phyloP scores from a whole-genome alignment of 768 basidiomycete species.

The Boletus speciosus region DNA sequence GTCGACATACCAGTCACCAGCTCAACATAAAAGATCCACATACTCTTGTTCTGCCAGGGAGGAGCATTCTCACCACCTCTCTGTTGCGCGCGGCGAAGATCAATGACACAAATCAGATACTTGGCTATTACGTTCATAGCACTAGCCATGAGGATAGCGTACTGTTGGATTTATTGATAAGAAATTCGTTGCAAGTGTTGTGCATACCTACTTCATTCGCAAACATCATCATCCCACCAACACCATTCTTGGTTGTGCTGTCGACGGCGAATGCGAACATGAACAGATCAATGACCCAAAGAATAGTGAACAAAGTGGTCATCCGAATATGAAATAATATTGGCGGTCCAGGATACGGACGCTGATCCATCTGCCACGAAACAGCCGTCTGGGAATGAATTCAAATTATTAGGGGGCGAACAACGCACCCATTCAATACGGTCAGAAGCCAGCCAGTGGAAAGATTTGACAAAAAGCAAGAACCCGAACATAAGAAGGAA shows the following conservation, averaged over 20 bases:
- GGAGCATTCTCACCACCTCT: conserved; percentile 83
- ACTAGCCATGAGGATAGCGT: conserved; percentile 83
- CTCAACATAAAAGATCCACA: conserved; percentile 95
- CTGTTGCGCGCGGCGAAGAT: conserved; percentile 72
- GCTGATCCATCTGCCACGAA: conserved; percentile 90
- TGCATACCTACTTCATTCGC: conserved; percentile 74
- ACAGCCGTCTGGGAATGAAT: conserved; percentile 1
- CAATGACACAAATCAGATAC: conserved; percentile 77
- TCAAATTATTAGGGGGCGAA: neutral
- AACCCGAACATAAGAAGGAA: conserved; percentile 95
- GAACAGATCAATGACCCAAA: conserved; percentile 70
- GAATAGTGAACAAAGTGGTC: conserved; percentile 63
- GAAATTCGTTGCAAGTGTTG: neutral
- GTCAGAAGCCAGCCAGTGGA: conserved; percentile 96
- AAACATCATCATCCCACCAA: conserved; percentile 92
- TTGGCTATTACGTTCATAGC: conserved; percentile 75
- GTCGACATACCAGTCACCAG: conserved; percentile 70
- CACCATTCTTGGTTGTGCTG: conserved; percentile 71
- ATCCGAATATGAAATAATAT: conserved; percentile 84
- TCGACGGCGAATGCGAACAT: conserved; percentile 82
- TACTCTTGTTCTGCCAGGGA: conserved; percentile 97
- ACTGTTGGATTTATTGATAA: conserved; percentile 46
- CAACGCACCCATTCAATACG: conserved; percentile 89
- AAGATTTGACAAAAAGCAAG: conserved; percentile 91
- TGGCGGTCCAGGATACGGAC: conserved; percentile 81